Percentiles rank a stretch among this genome's conserved stretches.
These are phyloP conservation scores for Amniculicola lignicola DNA, from an alignment of 495 filamentous ascomycete genomes.

Conservation along the genomic window DNA sequence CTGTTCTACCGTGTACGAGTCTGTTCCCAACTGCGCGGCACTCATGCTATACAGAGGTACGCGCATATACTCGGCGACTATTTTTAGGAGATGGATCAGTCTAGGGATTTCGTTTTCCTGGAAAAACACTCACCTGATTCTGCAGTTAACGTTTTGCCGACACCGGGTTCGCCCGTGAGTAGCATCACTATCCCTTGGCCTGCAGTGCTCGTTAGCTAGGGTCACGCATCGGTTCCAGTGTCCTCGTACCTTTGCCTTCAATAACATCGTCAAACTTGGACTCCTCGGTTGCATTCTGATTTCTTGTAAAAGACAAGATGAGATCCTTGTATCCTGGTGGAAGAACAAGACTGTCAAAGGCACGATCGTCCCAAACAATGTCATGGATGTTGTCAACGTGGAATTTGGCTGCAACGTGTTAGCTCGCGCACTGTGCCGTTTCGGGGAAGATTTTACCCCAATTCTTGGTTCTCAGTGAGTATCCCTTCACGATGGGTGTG, in stretches of 20 bases:
- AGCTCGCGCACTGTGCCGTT: slow-evolving; percentile 38
- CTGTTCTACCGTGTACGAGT: slow-evolving; percentile 34
- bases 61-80: slow-evolving; percentile 41
- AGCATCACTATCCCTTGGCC: slow-evolving; percentile 41
- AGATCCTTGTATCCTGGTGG: slow-evolving; percentile 46
- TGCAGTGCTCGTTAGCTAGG: neutral
- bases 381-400: slow-evolving; percentile 41
- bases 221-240: neutral
- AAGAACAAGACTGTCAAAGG: slow-evolving; percentile 49
- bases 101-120: neutral
- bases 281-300: slow-evolving; percentile 43
- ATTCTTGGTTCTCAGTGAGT: slow-evolving; percentile 38
- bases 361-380: slow-evolving; percentile 42
- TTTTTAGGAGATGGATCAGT: slow-evolving; percentile 13
- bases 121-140: slow-evolving; percentile 32
- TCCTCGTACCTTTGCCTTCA: slow-evolving; percentile 45
- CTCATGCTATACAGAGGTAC: slow-evolving; percentile 41
- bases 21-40: slow-evolving; percentile 39
- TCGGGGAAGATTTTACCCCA: slow-evolving; percentile 17
- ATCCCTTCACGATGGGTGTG: slow-evolving; percentile 40
- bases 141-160: slow-evolving; percentile 43
- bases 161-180: slow-evolving; percentile 39
- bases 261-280: slow-evolving; percentile 51
- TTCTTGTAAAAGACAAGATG: slow-evolving; percentile 50
- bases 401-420: slow-evolving; percentile 37